A percentile compares a stretch with the other conserved stretches of the same genome.
These are phyloP conservation scores for Phalaenopsis aphrodite DNA, from an alignment of 106 monocot genomes.

Conservation along the genomic window DNA sequence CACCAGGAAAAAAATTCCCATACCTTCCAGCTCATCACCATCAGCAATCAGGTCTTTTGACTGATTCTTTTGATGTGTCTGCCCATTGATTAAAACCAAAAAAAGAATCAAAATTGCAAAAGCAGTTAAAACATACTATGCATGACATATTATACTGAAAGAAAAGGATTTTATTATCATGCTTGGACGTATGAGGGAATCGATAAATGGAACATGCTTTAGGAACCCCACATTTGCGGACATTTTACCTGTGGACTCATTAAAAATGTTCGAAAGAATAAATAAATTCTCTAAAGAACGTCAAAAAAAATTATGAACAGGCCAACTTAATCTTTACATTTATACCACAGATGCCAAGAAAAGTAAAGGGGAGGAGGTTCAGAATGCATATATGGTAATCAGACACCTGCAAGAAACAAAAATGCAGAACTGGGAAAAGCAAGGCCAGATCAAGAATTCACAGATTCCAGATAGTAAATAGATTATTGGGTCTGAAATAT, in stretches of 20 bases:
- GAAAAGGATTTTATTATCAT: not conserved
- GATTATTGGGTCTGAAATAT: not conserved
- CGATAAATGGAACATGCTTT: not conserved
- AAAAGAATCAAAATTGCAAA: not conserved
- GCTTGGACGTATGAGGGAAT: not conserved
- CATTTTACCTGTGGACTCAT: not conserved
- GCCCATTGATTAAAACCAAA: conserved; percentile 4
- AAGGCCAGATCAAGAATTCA: not conserved
- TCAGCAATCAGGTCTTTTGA: conserved; percentile 27
- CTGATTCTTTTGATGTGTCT: conserved; percentile 31
- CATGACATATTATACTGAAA: not conserved
- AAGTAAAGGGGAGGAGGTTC: too few relatives aligned
- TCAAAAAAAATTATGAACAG: not conserved
- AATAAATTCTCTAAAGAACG: not conserved
- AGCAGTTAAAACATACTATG: not conserved
- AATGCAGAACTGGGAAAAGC: not conserved
- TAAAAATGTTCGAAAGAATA: not conserved
- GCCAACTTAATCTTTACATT: not conserved
- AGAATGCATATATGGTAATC: not conserved
- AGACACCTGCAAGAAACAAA: not conserved
- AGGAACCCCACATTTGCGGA: not conserved
- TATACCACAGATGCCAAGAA: not conserved
- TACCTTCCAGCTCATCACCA: conserved; percentile 43
- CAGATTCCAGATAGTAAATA: not conserved
- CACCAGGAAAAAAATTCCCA: not conserved